A percentile compares a stretch with the other conserved stretches of the same genome.
phyloP scores from a whole-genome alignment of 2,329 filamentous ascomycete genomes.

The Hypoxylon sp. region DNA sequence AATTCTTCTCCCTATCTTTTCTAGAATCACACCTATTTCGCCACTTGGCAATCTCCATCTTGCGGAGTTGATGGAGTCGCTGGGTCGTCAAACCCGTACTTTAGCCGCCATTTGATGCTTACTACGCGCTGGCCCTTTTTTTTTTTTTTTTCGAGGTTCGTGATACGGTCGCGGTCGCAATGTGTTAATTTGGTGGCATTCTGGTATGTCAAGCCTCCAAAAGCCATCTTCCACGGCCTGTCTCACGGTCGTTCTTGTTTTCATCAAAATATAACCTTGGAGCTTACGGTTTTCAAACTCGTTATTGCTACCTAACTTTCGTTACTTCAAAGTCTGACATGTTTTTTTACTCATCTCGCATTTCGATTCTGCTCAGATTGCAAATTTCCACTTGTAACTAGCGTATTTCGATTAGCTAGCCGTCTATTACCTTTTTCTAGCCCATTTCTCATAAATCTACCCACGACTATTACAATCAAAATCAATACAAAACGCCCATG shows the following conservation, averaged over 20 bases:
- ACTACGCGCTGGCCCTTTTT: conserved; percentile 32
- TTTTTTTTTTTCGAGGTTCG: conserved; percentile 10
- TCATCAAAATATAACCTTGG: conserved; percentile 1
- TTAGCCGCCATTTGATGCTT: conserved; percentile 38
- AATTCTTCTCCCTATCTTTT: not conserved
- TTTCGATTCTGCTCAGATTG: not conserved
- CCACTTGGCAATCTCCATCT: not conserved
- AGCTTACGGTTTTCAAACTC: conserved; percentile 17
- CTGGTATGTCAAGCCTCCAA: conserved; percentile 23
- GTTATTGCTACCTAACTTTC: conserved; percentile 7
- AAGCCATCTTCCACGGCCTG: conserved; percentile 7
- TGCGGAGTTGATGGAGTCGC: conserved; percentile 1
- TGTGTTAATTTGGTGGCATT: conserved; percentile 24
- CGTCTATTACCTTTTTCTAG: not conserved
- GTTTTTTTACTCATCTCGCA: conserved; percentile 1
- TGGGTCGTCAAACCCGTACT: conserved; percentile 20
- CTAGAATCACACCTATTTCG: conserved; percentile 12
- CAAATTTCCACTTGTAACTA: not conserved
- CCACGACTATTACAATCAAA: not conserved
- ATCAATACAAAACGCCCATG: not conserved
- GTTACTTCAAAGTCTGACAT: conserved; percentile 16
- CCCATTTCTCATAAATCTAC: not conserved
- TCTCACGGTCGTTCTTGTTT: not conserved
- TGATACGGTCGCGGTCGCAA: conserved; percentile 16
- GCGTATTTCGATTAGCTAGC: not conserved